Evolutionary conservation across 2,329 filamentous ascomycete species (phyloP), one percentile per base, ranked within the genome.

Genomic region (Dendrostoma leiphaemia): DNA sequence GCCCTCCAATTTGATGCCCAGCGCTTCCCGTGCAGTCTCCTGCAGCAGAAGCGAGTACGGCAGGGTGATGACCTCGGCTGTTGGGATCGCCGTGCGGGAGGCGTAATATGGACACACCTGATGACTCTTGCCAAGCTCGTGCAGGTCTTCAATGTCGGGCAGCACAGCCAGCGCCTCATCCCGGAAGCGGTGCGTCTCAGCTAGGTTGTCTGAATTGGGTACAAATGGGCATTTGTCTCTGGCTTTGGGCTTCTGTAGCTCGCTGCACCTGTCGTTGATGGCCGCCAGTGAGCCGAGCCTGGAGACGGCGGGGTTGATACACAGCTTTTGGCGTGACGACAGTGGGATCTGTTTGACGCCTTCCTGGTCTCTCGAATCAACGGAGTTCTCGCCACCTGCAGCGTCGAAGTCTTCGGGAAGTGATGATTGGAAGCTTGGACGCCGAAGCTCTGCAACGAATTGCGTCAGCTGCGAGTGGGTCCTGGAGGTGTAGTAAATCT

Each of bases 31-130:
- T 0, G 94, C 92, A 4, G 85, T 89, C 63, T 86, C 89, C 65
- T 97, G 94, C 3, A 99, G 75, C 0, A 99, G 78, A 6, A 99
- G 72, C 1, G 93, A 93, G 66, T 99, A 99, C 0, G 94, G 94
- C 17, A 99, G 75, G 0, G 93, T 96, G 24, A 99, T 81, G 50
- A 99, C 91, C 77, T 97, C 92, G 37, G 90, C 88, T 9, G 87
- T 82, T 17, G 86, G 84, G n/a, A 96, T 86, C 0, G 90, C 89
- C 3, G 88, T 81, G 46, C 94, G 82, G 0, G 93, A 93, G n/a
- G 93, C 92, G 70, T 99, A 99, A 69, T 99, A 99, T 0, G 94
- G 93, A 66, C 94, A 99, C 5, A 97, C 82, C 0, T 86, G 83
- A 29, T 97, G 76, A 47, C 86, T 82, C 63, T 86, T 89, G 4